Evolutionary conservation across 1,139 yeast genomes (phyloP).

Genomic region (Taphrina wiesneri): DNA sequence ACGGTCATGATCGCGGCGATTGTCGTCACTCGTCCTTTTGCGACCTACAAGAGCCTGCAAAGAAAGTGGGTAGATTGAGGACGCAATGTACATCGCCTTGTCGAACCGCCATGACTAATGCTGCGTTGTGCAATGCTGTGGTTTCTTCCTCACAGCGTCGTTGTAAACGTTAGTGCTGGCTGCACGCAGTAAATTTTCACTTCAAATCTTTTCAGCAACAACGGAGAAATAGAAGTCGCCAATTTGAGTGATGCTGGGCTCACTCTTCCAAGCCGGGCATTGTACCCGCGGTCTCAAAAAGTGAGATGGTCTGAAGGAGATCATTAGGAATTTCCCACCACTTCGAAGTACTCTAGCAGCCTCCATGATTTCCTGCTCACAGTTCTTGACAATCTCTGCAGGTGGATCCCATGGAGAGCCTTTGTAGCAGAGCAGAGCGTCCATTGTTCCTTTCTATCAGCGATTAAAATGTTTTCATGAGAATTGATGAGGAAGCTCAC

Average conservation of each 20-base stretch:
- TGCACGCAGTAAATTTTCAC: too few relatives aligned
- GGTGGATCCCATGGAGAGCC: slow-evolving; percentile 43
- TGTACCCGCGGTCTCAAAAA: slow-evolving; percentile 33
- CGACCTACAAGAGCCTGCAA: slow-evolving; percentile 40
- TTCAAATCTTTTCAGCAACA: slow-evolving; percentile 17
- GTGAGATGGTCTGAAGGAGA: slow-evolving; percentile 43
- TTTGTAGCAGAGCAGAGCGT: slow-evolving; percentile 41
- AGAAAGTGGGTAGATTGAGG: slow-evolving; percentile 26
- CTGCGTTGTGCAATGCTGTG: too few relatives aligned
- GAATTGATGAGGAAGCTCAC: slow-evolving; percentile 20
- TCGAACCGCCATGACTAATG: too few relatives aligned
- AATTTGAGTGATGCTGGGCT: slow-evolving; percentile 15
- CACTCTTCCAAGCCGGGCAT: slow-evolving; percentile 5
- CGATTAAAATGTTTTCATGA: not conserved
- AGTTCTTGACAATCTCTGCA: slow-evolving; percentile 38
- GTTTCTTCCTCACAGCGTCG: too few relatives aligned
- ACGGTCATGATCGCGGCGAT: slow-evolving; percentile 54
- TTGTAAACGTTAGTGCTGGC: too few relatives aligned
- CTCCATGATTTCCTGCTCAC: slow-evolving; percentile 40
- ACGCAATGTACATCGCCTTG: too few relatives aligned
- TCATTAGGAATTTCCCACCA: slow-evolving; percentile 40
- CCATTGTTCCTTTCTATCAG: slow-evolving; percentile 41
- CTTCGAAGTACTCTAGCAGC: slow-evolving; percentile 40
- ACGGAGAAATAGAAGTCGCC: slow-evolving; percentile 30
- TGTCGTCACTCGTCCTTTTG: slow-evolving; percentile 60